Conservation (phyloP, 306 rosid species). For the Morella rubra region DNA sequence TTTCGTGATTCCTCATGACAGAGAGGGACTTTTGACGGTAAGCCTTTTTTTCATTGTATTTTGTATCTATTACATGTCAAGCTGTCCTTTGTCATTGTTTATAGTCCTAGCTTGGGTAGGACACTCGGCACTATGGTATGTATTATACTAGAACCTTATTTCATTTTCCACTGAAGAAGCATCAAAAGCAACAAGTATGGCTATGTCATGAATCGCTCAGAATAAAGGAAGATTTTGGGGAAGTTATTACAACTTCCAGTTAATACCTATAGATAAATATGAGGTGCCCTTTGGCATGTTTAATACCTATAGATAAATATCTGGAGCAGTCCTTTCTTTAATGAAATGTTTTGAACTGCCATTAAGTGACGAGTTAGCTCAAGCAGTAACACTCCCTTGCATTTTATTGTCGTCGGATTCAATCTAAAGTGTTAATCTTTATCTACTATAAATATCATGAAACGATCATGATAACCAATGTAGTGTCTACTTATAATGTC, state of each 20-base stretch:
- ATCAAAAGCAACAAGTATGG: background rate
- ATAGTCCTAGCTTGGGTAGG: background rate
- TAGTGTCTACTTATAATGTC: background rate
- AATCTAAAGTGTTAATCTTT: no score
- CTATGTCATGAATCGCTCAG: no score
- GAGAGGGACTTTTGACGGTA: slow-evolving; percentile 59
- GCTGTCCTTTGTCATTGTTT: background rate
- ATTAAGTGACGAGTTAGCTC: no score
- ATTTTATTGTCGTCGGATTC: no score
- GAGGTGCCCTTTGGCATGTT: no score
- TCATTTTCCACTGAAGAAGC: background rate
- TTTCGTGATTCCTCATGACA: slow-evolving; percentile 76
- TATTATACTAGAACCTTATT: background rate
- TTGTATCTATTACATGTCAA: background rate
- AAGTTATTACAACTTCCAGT: no score
- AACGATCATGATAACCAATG: background rate
- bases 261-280: no score
- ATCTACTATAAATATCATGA: background rate
- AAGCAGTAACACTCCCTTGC: no score
- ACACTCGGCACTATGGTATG: background rate
- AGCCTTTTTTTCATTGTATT: slow-evolving; percentile 7
- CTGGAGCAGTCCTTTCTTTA: no score
- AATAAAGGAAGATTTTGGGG: no score
- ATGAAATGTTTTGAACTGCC: no score
- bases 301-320: no score